A percentile compares a stretch with the other conserved stretches of the same genome.
These are phyloP conservation scores for Cymbopogon citratus DNA, from an alignment of 176 grass and related monocot genomes.

Conservation along the genomic window DNA sequence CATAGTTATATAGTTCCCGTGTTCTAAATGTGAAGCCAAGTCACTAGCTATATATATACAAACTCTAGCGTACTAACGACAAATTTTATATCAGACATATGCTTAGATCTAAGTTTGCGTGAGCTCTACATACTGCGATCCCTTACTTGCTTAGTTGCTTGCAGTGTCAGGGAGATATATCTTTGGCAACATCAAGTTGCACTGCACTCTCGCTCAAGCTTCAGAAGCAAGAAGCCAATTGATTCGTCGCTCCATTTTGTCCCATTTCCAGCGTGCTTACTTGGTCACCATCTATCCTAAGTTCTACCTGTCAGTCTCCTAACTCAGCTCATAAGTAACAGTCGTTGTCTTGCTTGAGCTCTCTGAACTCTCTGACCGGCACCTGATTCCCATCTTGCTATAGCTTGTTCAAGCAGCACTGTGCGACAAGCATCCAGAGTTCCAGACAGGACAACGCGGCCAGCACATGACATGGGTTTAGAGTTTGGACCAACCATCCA, in stretches of 20 bases:
- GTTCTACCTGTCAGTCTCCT: not conserved
- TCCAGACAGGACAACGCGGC: slow-evolving; percentile 2
- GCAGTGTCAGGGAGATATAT: not conserved
- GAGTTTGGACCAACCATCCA: not conserved
- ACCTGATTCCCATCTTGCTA: slow-evolving; percentile 19
- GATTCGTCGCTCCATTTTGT: not conserved
- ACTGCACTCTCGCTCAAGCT: not conserved
- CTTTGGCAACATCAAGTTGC: slow-evolving; percentile 4
- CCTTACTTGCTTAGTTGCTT: slow-evolving; percentile 4
- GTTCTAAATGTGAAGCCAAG: not conserved
- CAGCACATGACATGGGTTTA: slow-evolving; percentile 34
- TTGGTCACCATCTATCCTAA: not conserved
- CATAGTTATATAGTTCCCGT: too few relatives aligned
- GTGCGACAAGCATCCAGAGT: not conserved
- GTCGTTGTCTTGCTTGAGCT: slow-evolving; percentile 1
- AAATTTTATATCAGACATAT: not conserved
- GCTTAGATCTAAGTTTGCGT: not conserved
- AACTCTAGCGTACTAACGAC: not conserved
- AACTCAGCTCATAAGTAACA: not conserved
- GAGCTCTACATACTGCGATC: not conserved
- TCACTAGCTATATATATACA: not conserved
- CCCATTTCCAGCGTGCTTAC: not conserved
- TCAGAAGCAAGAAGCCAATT: not conserved
- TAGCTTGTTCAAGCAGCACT: not conserved
- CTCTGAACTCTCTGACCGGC: not conserved